A percentile compares a stretch with the other conserved stretches of the same genome.
These are phyloP conservation scores for Epichloe festucae DNA, from an alignment of 2,329 filamentous ascomycete genomes.

Conservation along the genomic window DNA sequence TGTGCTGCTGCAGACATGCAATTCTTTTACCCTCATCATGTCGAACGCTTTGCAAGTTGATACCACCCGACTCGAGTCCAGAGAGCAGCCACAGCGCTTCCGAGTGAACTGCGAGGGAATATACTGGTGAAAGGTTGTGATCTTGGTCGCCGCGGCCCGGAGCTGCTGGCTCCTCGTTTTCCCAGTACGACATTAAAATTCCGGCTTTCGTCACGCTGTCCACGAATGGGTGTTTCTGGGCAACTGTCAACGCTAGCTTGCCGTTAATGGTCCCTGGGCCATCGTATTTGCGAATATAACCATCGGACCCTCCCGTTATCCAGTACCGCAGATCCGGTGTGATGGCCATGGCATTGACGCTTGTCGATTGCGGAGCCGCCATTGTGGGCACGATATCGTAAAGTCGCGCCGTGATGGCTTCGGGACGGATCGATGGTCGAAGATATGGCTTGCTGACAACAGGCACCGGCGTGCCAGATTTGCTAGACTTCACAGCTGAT, in stretches of 20 bases:
- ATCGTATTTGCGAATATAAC: conserved; percentile 94
- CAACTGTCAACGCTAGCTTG: conserved; percentile 84
- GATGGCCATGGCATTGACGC: conserved; percentile 81
- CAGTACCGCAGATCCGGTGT: conserved; percentile 93
- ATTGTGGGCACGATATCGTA: conserved; percentile 98
- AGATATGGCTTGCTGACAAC: conserved; percentile 7
- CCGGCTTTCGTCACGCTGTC: conserved; percentile 95
- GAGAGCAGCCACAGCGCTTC: conserved; percentile 85
- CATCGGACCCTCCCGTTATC: conserved; percentile 86
- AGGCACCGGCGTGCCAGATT: conserved; percentile 17
- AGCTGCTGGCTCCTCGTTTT: conserved; percentile 68
- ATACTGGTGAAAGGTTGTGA: conserved; percentile 69
- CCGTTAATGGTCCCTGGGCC: conserved; percentile 91
- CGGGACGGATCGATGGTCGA: conserved; percentile 56
- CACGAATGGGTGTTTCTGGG: conserved; percentile 91
- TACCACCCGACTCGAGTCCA: conserved; percentile 78
- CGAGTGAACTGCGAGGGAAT: conserved; percentile 83
- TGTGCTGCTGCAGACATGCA: conserved; percentile 66
- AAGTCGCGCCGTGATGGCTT: conserved; percentile 63
- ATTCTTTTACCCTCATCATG: conserved; percentile 93
- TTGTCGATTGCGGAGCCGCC: conserved; percentile 88
- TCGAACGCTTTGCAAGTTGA: conserved; percentile 84
- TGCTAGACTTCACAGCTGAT: conserved; percentile 8
- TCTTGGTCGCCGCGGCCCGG: conserved; percentile 39
- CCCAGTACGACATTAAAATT: conserved; percentile 93